These are phyloP conservation scores for Solanum corneliomulleri DNA, from an alignment of 257 asterid species.

Conservation along the genomic window DNA sequence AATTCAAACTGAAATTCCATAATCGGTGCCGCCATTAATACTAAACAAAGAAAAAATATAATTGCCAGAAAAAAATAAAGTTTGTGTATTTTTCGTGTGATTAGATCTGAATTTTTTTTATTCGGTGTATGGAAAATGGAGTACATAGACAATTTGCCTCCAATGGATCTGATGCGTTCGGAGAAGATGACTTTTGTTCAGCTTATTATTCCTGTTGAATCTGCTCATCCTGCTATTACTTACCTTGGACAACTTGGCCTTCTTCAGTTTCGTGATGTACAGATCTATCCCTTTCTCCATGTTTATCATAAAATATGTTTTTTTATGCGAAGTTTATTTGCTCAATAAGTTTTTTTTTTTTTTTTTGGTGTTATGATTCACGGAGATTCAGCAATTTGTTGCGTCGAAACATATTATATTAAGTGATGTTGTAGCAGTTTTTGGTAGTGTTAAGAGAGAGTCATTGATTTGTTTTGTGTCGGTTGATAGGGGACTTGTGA, in stretches of 20 bases:
- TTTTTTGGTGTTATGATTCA: neutral
- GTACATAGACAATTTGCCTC: slow-evolving; percentile 56
- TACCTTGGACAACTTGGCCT: slow-evolving; percentile 94
- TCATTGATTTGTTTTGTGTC: neutral
- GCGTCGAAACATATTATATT: neutral
- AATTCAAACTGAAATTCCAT: neutral
- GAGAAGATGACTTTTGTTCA: slow-evolving; percentile 92
- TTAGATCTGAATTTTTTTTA: neutral
- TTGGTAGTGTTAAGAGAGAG: neutral
- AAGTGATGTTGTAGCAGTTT: neutral
- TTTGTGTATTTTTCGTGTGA: neutral
- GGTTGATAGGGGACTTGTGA: neutral
- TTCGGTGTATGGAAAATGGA: slow-evolving; percentile 56
- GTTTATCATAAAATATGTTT: neutral
- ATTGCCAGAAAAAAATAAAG: neutral
- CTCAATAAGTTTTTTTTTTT: neutral
- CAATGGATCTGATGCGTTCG: slow-evolving; percentile 99
- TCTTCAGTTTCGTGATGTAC: slow-evolving; percentile 87
- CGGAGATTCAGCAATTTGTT: neutral
- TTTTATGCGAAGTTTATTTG: too few species aligned
- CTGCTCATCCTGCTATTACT: slow-evolving; percentile 91
- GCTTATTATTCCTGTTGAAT: slow-evolving; percentile 88
- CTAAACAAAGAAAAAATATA: neutral
- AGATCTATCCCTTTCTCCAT: slow-evolving; percentile 14
- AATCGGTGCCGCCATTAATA: neutral